phyloP scores from a whole-genome alignment of 495 filamentous ascomycete species.

The Podospora pseudocomata region DNA sequence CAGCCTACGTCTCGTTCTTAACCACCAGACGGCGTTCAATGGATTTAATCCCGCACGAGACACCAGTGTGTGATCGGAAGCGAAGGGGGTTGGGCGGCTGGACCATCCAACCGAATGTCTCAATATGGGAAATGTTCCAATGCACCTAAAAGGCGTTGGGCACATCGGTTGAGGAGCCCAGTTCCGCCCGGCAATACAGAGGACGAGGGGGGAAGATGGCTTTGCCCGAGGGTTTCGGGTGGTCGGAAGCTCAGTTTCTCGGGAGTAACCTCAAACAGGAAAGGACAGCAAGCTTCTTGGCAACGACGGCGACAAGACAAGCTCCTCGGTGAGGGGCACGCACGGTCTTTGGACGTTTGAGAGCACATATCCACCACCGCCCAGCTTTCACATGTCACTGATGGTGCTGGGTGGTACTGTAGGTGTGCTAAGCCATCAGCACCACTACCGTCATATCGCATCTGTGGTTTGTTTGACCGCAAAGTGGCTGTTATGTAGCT shows the following conservation, averaged over 20 bases:
- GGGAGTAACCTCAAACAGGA: not conserved
- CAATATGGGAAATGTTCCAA: not conserved
- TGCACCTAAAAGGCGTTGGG: not conserved
- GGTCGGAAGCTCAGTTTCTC: constrained; percentile 8
- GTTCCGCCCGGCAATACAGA: not conserved
- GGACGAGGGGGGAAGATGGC: not conserved
- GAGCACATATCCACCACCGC: not conserved
- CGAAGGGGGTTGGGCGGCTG: not conserved
- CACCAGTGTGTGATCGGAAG: not conserved
- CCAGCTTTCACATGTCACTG: not conserved
- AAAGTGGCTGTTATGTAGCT: not conserved
- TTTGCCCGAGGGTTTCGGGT: constrained; percentile 4
- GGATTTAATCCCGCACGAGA: not conserved
- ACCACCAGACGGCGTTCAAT: not conserved
- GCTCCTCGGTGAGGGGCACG: not conserved
- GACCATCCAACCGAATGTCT: not conserved
- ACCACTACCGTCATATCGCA: not conserved
- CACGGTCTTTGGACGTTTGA: not conserved
- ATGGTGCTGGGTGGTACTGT: not conserved
- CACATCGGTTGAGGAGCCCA: too few species aligned
- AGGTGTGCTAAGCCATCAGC: not conserved
- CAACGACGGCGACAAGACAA: not conserved
- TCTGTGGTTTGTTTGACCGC: not conserved
- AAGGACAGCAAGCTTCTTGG: not conserved
- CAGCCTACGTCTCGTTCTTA: not conserved